Base-by-base conservation (phyloP, 2,329 filamentous ascomycete genomes). In the Fusarium brachygibbosum region DNA sequence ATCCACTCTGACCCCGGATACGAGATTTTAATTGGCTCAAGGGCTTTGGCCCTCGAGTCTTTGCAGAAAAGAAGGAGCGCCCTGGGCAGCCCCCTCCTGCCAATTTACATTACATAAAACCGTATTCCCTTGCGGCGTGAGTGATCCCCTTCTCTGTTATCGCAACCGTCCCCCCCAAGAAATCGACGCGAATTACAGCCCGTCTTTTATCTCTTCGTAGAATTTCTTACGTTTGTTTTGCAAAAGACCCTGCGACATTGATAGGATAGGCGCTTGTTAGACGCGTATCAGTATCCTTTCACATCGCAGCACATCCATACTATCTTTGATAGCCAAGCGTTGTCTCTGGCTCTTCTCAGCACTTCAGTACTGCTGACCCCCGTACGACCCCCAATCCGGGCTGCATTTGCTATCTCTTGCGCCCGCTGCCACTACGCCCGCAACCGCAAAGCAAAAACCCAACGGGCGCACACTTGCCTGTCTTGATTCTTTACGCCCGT, bases 91-190 rank as follows among this genome's bases (percentile, higher is more conserved):
- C 70, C 72, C 72, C 73, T 74, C 72, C 42, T 74, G 59, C 59
- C 74, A 77, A 76, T 78, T 79, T 73, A 76, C 76, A 79, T 79
- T 79, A 79, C 78, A 79, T 80, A 79, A 80, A 80, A 79, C 62
- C 62, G 62, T 65, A 65, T 65, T 65, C 62, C 62, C 62, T 65
- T 65, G 61, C 61, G 62, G 70, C 76, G 75, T 73, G 72, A 66
- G 64, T 66, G 74, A 69, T 75, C 76, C 76, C 70, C 73, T 70
- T 74, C 66, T 71, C 69, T 71, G 74, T 74, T 77, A 78, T 77
- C 72, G 75, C 63, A 65, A 60, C 63, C 61, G 71, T 71, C 48
- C 74, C 74, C 73, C 74, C 70, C 70, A 69, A 74, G 73, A 63
- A 65, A 55, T 51, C 71, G 65, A 66, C 71, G 72, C 73, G 63